Base-by-base conservation (phyloP, 371 early-diverging fungal genomes). In the Massospora cicadina region DNA sequence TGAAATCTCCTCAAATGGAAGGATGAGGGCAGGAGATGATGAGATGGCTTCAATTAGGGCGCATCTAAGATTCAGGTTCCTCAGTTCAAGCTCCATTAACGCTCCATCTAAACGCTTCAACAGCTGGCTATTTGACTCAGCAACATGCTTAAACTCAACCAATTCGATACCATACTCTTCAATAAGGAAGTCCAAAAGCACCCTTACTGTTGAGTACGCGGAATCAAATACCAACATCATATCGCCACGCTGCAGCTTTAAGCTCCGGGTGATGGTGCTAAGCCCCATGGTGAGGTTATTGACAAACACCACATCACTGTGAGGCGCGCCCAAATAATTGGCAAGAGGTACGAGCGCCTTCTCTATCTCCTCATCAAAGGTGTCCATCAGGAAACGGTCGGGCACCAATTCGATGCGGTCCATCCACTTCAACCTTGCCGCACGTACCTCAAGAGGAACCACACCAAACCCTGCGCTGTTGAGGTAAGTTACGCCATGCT, bases 1-100 rank as follows among this genome's bases (percentile, higher is more conserved):
- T 23, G 74, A 66, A n/a, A 84, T 65, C 2, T 71, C 68, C 65
- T 85, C 76, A 66, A 80, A 76, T 0, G 87, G 87, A 28, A 87
- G 76, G 26, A 73, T 55, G 21, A 71, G 64, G 23, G 71, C 79
- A 58, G 82, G 82, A 0, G 74, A 73, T 0, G 81, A 82, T 7
- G 75, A 74, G 54, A 82, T 79, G 58, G 79, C 80, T 68, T 84
- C 84, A 59, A 81, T 69, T 24, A 43, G 43, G 17, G 43, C 43
- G 43, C 43, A 43, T 17, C 17, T 43, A 5, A 43, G 43, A 5
- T 43, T 43, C 43, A 43, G 17, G 43, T 43, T 43, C 43, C 17
- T 5, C 10, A 17, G 17, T 43, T 43, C 43, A 43, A 43, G 43
- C 5, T 43, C 43, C 43, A 10, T 43, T 43, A 43, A 43, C 10